Evolutionary conservation across 2,329 filamentous ascomycete genomes (phyloP).

Genomic region (Fusarium luffae): DNA sequence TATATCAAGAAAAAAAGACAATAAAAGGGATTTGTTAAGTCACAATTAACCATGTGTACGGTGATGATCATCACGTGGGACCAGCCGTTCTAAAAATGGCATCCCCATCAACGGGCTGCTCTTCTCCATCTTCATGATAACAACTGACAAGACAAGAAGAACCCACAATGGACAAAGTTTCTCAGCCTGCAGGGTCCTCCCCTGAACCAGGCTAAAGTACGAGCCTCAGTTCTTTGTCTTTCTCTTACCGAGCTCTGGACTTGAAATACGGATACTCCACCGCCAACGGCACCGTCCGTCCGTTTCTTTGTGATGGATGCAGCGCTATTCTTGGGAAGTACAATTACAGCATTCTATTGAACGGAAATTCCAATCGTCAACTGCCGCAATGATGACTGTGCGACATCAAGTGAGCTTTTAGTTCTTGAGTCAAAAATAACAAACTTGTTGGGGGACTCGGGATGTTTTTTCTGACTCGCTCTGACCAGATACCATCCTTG

Average conservation of each 20-base stretch:
- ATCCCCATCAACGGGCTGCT: neutral
- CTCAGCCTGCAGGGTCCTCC: slow-evolving; percentile 34
- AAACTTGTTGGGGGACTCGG: slow-evolving; percentile 5
- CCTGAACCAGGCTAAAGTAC: slow-evolving; percentile 22
- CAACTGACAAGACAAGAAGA: neutral
- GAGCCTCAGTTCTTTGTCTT: slow-evolving; percentile 32
- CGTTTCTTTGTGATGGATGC: neutral
- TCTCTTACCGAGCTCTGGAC: slow-evolving; percentile 19
- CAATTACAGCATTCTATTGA: neutral
- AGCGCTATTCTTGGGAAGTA: neutral
- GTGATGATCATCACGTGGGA: slow-evolving; percentile 8
- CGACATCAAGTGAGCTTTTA: neutral
- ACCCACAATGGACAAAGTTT: slow-evolving; percentile 19
- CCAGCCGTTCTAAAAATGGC: slow-evolving; percentile 12
- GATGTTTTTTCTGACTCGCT: neutral
- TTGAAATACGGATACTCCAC: neutral
- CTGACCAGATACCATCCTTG: slow-evolving; percentile 19
- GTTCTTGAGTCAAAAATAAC: neutral
- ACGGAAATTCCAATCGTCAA: neutral
- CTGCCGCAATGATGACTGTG: slow-evolving; percentile 3
- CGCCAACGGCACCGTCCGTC: neutral
- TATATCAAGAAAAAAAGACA: neutral
- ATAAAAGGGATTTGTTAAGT: neutral
- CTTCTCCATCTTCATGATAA: slow-evolving; percentile 19
- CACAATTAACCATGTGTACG: neutral